These are phyloP conservation scores for Carex pumila DNA, from an alignment of 176 grass and related monocot genomes.

Conservation along the genomic window DNA sequence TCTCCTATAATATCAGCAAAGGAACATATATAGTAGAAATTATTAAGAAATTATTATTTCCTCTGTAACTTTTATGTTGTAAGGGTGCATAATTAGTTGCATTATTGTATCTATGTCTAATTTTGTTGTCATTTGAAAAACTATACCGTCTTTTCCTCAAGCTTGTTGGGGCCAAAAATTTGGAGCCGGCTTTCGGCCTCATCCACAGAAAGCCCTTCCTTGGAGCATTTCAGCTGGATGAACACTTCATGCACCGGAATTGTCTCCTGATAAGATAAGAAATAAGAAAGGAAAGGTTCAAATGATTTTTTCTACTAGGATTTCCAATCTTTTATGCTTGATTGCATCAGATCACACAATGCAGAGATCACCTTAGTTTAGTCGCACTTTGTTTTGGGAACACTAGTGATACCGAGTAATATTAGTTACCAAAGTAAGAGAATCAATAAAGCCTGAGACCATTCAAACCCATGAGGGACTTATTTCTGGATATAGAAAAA, in stretches of 20 bases:
- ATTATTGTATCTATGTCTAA: not conserved
- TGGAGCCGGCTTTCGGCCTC: constrained; percentile 65
- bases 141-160: constrained; percentile 68
- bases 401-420: not conserved
- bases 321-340: not conserved
- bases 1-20: constrained; percentile 35
- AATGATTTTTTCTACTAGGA: not conserved
- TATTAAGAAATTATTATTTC: not conserved
- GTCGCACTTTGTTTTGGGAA: not conserved
- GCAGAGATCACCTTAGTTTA: not conserved
- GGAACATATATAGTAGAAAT: not conserved
- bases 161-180: constrained; percentile 85
- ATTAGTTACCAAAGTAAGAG: not conserved
- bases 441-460: not conserved
- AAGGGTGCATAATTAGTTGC: not conserved
- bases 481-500: not conserved
- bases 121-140: not conserved
- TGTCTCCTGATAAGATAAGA: constrained; percentile 41
- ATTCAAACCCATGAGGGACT: not conserved
- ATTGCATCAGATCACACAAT: not conserved
- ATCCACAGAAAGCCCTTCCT: constrained; percentile 33
- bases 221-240: constrained; percentile 70
- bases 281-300: not conserved
- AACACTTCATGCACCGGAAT: constrained; percentile 83
- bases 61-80: not conserved